These are phyloP conservation scores for Coemansia sp. DNA, from an alignment of 192 early-diverging fungal species.

Conservation along the genomic window DNA sequence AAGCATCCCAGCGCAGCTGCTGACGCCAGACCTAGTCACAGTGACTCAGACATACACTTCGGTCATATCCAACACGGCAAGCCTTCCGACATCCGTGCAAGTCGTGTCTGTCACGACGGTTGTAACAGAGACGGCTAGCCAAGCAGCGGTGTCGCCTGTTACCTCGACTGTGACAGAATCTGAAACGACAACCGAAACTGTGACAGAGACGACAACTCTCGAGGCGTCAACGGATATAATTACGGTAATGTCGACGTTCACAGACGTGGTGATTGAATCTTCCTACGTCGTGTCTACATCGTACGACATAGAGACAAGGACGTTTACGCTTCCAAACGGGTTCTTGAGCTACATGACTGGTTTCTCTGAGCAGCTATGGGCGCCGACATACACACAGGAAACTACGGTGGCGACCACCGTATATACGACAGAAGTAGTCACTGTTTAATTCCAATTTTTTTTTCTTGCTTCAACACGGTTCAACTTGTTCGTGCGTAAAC, in stretches of 20 bases:
- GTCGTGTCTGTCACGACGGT: slow-evolving; percentile 3
- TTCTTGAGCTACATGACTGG: slow-evolving; percentile 8
- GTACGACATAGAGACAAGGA: slow-evolving; percentile 9
- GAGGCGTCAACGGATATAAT: neutral
- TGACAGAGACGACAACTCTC: neutral
- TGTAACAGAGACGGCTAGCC: slow-evolving; percentile 12
- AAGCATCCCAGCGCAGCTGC: neutral
- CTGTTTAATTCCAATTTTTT: neutral
- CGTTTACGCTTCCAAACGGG: slow-evolving; percentile 4
- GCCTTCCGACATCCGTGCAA: neutral
- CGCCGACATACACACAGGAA: neutral
- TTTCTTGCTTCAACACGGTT: neutral
- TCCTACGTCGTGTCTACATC: neutral
- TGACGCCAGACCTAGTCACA: neutral
- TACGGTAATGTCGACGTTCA: slow-evolving; percentile 9
- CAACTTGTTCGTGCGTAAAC: neutral
- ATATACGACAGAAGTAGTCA: neutral
- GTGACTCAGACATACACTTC: slow-evolving; percentile 10
- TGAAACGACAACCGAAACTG: slow-evolving; percentile 6
- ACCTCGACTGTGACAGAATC: slow-evolving; percentile 5
- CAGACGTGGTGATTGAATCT: neutral
- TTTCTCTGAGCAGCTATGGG: neutral
- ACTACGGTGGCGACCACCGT: neutral
- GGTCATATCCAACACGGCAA: neutral
- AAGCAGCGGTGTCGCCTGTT: neutral